A percentile compares a stretch with the other conserved stretches of the same genome.
Evolutionary conservation across 2,329 filamentous ascomycete genomes (phyloP).

Genomic region (Fulvia fulva): DNA sequence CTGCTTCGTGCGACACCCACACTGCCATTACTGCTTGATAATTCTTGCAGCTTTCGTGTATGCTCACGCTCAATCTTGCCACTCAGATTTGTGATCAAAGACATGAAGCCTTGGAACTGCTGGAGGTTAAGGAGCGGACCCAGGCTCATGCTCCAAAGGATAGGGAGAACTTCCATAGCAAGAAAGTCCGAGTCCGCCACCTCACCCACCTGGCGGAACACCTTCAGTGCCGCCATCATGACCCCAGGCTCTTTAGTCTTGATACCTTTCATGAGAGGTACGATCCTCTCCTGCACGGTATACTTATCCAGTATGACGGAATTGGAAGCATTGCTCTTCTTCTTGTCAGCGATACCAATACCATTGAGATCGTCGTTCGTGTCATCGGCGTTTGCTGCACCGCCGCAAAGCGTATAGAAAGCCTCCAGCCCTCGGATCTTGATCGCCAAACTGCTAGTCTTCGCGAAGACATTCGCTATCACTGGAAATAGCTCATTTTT

Average conservation of each 20-base stretch:
- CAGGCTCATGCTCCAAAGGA: slow-evolving; percentile 87
- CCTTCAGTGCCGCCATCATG: slow-evolving; percentile 86
- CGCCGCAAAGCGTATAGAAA: slow-evolving; percentile 84
- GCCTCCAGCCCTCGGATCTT: slow-evolving; percentile 90
- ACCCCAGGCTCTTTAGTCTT: slow-evolving; percentile 98
- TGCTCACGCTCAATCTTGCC: slow-evolving; percentile 83
- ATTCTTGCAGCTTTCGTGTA: slow-evolving; percentile 78
- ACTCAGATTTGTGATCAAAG: slow-evolving; percentile 76
- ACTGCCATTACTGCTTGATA: slow-evolving; percentile 54
- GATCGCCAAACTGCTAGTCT: slow-evolving; percentile 88
- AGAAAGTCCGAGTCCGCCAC: slow-evolving; percentile 86
- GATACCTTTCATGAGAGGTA: slow-evolving; percentile 84
- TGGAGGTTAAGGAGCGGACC: slow-evolving; percentile 82
- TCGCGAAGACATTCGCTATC: slow-evolving; percentile 84
- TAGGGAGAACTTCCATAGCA: slow-evolving; percentile 82
- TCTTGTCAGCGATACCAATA: slow-evolving; percentile 48
- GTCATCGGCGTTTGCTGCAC: slow-evolving; percentile 43
- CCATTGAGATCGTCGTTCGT: slow-evolving; percentile 71
- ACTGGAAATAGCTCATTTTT: slow-evolving; percentile 96
- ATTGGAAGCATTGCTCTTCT: slow-evolving; percentile 42
- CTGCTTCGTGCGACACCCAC: neutral
- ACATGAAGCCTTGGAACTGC: slow-evolving; percentile 86
- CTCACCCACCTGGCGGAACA: slow-evolving; percentile 77
- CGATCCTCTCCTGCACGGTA: slow-evolving; percentile 95
- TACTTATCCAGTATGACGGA: slow-evolving; percentile 84